Conservation (phyloP, 495 filamentous ascomycete genomes). For the Trichoderma gamsii region DNA sequence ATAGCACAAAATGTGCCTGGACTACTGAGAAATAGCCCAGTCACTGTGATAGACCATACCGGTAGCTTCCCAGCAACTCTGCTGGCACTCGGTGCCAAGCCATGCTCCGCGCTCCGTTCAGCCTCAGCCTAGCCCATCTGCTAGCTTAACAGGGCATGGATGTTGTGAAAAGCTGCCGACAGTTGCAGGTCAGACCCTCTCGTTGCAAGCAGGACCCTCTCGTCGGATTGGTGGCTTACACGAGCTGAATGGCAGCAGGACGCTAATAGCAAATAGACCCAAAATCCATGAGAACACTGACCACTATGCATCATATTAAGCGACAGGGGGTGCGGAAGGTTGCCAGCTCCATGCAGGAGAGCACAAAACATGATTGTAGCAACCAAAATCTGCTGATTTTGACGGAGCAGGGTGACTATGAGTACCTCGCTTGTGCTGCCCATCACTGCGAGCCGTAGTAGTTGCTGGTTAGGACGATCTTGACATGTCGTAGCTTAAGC, state of each 20-base stretch:
- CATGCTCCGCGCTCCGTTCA: constrained; percentile 16
- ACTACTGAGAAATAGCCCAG: neutral
- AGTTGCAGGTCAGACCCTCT: neutral
- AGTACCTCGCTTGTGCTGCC: neutral
- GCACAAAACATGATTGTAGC: neutral
- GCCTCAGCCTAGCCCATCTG: constrained; percentile 24
- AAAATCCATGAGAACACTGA: neutral
- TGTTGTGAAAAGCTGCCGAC: neutral
- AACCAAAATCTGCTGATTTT: neutral
- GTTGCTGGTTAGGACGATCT: neutral
- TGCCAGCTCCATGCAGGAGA: neutral
- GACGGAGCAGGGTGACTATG: neutral
- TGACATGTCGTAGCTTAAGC: neutral
- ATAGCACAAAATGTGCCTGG: constrained; percentile 1
- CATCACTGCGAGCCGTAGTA: neutral
- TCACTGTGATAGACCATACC: neutral
- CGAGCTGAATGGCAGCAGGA: constrained; percentile 26
- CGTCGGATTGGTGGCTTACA: constrained; percentile 21
- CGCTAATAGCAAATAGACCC: constrained; percentile 11
- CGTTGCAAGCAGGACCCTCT: neutral
- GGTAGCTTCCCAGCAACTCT: neutral
- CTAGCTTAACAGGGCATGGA: constrained; percentile 8
- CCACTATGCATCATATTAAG: neutral
- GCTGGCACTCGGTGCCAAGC: neutral
- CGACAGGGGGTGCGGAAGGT: constrained; percentile 7